phyloP scores from a whole-genome alignment of 768 basidiomycete species.

The Tricholoma terreum region DNA sequence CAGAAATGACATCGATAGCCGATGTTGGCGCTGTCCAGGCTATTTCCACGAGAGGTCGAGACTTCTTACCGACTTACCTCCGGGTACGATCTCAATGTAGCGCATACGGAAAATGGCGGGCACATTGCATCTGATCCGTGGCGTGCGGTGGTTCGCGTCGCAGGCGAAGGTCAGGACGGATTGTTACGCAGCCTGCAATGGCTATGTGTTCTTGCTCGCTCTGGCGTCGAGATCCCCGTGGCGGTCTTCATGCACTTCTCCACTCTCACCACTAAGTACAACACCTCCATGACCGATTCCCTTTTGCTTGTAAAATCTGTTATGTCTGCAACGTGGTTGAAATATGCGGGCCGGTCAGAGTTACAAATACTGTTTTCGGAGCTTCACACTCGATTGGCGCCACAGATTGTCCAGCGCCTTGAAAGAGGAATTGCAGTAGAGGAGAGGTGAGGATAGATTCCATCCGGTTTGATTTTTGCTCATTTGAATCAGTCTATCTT shows the following conservation, averaged over 20 bases:
- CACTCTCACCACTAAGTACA: conserved; percentile 34
- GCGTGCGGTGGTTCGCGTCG: conserved; percentile 43
- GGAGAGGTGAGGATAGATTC: conserved; percentile 36
- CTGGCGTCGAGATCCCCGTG: conserved; percentile 62
- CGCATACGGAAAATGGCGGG: conserved; percentile 25
- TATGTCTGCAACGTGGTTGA: conserved; percentile 59
- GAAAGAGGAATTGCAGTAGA: conserved; percentile 23
- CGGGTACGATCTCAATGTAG: conserved; percentile 27
- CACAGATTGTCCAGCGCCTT: conserved; percentile 37
- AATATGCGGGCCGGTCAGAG: conserved; percentile 55
- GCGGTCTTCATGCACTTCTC: conserved; percentile 48
- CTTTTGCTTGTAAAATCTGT: conserved; percentile 51
- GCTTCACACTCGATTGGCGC: conserved; percentile 43
- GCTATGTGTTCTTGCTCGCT: conserved; percentile 58
- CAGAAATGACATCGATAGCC: conserved; percentile 32
- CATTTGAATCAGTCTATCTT: conserved; percentile 28
- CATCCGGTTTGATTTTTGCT: not conserved
- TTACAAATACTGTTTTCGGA: conserved; percentile 49
- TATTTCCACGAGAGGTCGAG: conserved; percentile 57
- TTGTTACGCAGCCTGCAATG: conserved; percentile 51
- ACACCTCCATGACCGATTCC: conserved; percentile 41
- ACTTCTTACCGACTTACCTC: conserved; percentile 37
- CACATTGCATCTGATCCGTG: conserved; percentile 49
- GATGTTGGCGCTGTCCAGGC: conserved; percentile 48
- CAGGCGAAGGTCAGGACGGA: conserved; percentile 39